Percentiles rank a stretch among this genome's conserved stretches.
phyloP scores from a whole-genome alignment of 2,329 filamentous ascomycete species.

The Fusarium multiceps region DNA sequence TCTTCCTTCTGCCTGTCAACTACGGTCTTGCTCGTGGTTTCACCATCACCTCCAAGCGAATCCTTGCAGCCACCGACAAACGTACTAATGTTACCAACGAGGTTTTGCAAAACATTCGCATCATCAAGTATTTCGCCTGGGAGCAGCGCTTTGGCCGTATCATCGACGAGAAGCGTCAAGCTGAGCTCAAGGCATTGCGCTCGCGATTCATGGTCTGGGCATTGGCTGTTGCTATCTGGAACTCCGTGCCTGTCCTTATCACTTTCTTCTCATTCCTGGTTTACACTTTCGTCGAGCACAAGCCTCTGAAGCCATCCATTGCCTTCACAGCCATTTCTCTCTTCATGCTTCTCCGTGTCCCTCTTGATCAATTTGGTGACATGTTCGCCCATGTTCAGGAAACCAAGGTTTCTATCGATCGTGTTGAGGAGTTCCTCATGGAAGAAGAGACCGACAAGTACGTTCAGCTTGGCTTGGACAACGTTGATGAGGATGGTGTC shows the following conservation, averaged over 20 bases:
- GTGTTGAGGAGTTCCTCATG: conserved; percentile 91
- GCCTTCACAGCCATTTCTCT: conserved; percentile 97
- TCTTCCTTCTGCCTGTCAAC: conserved; percentile 88
- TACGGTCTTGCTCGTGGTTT: conserved; percentile 89
- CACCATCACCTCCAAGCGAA: conserved; percentile 85
- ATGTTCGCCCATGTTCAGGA: conserved; percentile 99
- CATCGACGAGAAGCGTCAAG: conserved; percentile 87
- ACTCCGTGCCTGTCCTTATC: conserved; percentile 92
- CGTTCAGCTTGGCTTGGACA: conserved; percentile 78
- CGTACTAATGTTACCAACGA: conserved; percentile 97
- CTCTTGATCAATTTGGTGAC: conserved; percentile 94
- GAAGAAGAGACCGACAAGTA: conserved; percentile 99
- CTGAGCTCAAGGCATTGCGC: conserved; percentile 82
- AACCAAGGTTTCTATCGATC: conserved; percentile 94
- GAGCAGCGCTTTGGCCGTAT: conserved; percentile 88
- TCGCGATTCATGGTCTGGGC: conserved; percentile 92
- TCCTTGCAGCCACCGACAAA: conserved; percentile 93
- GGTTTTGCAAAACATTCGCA: conserved; percentile 94
- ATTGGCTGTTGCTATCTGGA: conserved; percentile 92
- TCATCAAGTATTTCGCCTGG: conserved; percentile 99
- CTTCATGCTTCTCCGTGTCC: conserved; percentile 92
- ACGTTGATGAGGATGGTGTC: conserved; percentile 74
- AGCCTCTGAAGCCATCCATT: conserved; percentile 88
- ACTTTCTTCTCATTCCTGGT: conserved; percentile 96
- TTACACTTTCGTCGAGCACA: conserved; percentile 90